Evolutionary conservation across 1,284 basidiomycete genomes (phyloP), one percentile per base, ranked within the genome.

Genomic region (Naganishia sp.): DNA sequence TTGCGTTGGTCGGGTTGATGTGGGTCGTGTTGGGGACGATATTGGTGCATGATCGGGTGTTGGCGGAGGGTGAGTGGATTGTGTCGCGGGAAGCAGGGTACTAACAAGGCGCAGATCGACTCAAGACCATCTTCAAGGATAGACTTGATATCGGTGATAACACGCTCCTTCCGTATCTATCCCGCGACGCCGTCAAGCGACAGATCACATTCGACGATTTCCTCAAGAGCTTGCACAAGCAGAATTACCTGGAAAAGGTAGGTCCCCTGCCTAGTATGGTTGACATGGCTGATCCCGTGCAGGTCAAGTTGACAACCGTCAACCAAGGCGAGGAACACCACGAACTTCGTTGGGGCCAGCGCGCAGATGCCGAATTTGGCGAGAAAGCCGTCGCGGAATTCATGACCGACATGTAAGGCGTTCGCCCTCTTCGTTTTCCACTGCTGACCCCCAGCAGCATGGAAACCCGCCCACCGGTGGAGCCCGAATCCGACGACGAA

Each of bases 231-330:
- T 71, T 79, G 10, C 69, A 69, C 0, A 71, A 67, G 43, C 75
- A 78, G 63, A 67, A 70, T 25, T 80, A 80, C 50, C 72, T 80
- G 23, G 76, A 79, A 63, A 78, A 77, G 69, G 72, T 68, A n/a
- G 6, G 56, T 39, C 6, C 2, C 31, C 1, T 13, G 18, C 11
- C 15, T 42, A 5, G 6, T 35, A 21, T 45, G 35, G 10, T 9
- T 3, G 35, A 39, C 35, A 39, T 13, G 35, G 46, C 55, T 55
- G 58, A n/a, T 17, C 55, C 42, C 31, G 23, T 6, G 35, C 5
- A 54, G 54, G 42, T 64, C 28, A 54, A 68, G 56, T 52, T 47
- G 51, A 39, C 58, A 41, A 21, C 35, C 54, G 32, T 55, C 57
- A 52, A 57, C n/a, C 46, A 54, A 35, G 68, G 49, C 11, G 60